These are phyloP conservation scores for Ogataea polymorpha DNA, from an alignment of 805 yeast genomes.

Conservation along the genomic window DNA sequence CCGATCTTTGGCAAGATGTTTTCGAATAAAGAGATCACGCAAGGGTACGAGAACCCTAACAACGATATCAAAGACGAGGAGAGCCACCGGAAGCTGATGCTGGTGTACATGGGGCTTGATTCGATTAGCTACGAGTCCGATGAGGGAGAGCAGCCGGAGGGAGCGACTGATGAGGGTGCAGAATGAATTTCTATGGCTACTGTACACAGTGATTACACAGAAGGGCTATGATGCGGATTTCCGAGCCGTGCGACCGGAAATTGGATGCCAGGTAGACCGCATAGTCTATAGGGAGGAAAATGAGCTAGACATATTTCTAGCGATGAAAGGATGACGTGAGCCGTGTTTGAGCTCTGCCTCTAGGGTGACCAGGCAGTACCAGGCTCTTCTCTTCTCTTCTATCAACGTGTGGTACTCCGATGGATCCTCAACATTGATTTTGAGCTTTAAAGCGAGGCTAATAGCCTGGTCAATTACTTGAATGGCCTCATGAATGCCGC, in stretches of 20 bases:
- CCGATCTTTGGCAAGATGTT: conserved; percentile 26
- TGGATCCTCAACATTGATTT: conserved; percentile 14
- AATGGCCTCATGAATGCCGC: conserved; percentile 9
- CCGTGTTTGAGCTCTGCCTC: conserved; percentile 11
- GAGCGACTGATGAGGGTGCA: conserved; percentile 1
- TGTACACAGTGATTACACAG: conserved; percentile 1
- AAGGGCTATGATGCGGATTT: conserved; percentile 3
- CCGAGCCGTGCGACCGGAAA: conserved; percentile 6
- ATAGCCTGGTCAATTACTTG: conserved; percentile 12
- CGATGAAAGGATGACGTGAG: not conserved
- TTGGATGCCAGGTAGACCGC: conserved; percentile 1
- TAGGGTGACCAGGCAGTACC: conserved; percentile 14
- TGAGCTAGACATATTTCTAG: conserved; percentile 3
- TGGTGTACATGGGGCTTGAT: conserved; percentile 37
- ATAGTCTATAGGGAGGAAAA: conserved; percentile 6
- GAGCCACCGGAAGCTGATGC: conserved; percentile 32
- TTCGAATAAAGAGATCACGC: conserved; percentile 27
- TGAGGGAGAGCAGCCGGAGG: conserved; percentile 17
- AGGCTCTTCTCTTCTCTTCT: conserved; percentile 15
- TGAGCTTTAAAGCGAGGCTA: conserved; percentile 15
- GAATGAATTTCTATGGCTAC: not conserved
- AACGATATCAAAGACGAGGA: conserved; percentile 33
- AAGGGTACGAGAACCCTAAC: conserved; percentile 24
- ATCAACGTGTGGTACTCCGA: conserved; percentile 1
- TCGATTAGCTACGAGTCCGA: conserved; percentile 34